A percentile compares a stretch with the other conserved stretches of the same genome.
Conservation (phyloP, 2,329 filamentous ascomycete species). For the Botrytis fragariae region DNA sequence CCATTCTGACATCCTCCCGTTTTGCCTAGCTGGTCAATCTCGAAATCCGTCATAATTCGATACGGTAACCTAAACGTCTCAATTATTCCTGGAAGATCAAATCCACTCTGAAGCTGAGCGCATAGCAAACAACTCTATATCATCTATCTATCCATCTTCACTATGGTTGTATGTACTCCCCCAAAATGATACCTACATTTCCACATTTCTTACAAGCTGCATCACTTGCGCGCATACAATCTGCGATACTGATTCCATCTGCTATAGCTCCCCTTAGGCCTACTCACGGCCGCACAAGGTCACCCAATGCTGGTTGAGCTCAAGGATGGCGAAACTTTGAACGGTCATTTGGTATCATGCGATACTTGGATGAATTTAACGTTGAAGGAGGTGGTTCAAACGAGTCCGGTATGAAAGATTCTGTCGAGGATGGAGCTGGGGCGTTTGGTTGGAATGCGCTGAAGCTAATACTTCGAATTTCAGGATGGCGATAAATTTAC, state of each 20-base stretch:
- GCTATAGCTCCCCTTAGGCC: slow-evolving; percentile 65
- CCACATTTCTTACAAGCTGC: neutral
- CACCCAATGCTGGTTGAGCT: slow-evolving; percentile 97
- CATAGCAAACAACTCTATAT: slow-evolving; percentile 8
- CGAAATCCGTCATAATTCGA: neutral
- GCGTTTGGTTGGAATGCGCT: neutral
- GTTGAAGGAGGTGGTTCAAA: slow-evolving; percentile 94
- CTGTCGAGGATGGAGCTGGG: neutral
- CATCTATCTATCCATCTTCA: neutral
- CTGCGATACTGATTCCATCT: neutral
- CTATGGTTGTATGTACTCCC: slow-evolving; percentile 16
- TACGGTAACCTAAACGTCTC: slow-evolving; percentile 6
- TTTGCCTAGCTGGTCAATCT: neutral
- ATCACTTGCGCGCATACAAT: neutral
- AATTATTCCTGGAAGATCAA: slow-evolving; percentile 5
- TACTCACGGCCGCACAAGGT: slow-evolving; percentile 93
- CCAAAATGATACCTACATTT: neutral
- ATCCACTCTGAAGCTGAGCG: neutral
- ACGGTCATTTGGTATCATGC: slow-evolving; percentile 93
- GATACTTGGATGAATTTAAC: slow-evolving; percentile 99
- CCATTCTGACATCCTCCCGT: neutral
- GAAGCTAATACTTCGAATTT: slow-evolving; percentile 19
- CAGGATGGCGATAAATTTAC: slow-evolving; percentile 92
- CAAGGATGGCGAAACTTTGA: slow-evolving; percentile 95
- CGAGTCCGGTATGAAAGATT: slow-evolving; percentile 63